Conservation (phyloP, 1,284 basidiomycete genomes). For the Fomitopsis pinicola region DNA sequence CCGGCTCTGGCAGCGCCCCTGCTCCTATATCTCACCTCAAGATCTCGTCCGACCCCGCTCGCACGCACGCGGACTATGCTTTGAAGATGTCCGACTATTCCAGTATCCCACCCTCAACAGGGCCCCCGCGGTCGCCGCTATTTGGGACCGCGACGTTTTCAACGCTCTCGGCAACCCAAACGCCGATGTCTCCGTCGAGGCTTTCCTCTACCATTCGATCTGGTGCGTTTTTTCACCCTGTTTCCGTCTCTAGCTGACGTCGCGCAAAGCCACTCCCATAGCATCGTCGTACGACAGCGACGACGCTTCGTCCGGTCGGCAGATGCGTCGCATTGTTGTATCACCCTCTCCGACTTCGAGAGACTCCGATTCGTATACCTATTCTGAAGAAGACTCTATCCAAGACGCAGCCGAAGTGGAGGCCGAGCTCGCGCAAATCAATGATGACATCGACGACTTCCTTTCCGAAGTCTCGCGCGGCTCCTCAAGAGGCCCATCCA, state of each 20-base stretch:
- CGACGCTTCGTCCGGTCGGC: conserved; percentile 29
- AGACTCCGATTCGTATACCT: conserved; percentile 29
- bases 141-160: conserved; percentile 50
- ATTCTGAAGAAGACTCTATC: conserved; percentile 41
- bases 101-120: conserved; percentile 6
- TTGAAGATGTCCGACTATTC: conserved; percentile 9
- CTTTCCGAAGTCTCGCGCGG: conserved; percentile 52
- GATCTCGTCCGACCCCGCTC: background rate
- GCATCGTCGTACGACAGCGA: conserved; percentile 37
- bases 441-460: conserved; percentile 58
- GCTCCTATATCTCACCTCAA: background rate
- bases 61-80: background rate
- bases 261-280: conserved; percentile 27
- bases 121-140: conserved; percentile 36
- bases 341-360: conserved; percentile 33
- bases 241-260: background rate
- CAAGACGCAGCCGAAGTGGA: conserved; percentile 58
- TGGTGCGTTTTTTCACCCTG: conserved; percentile 8
- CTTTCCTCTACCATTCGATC: conserved; percentile 30
- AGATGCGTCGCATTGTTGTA: conserved; percentile 37
- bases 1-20: background rate
- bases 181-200: conserved; percentile 40
- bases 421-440: conserved; percentile 56
- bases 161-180: conserved; percentile 38
- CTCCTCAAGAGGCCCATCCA: conserved; percentile 19